phyloP scores from a whole-genome alignment of 768 basidiomycete genomes.

The Cyclocybe cylindracea region DNA sequence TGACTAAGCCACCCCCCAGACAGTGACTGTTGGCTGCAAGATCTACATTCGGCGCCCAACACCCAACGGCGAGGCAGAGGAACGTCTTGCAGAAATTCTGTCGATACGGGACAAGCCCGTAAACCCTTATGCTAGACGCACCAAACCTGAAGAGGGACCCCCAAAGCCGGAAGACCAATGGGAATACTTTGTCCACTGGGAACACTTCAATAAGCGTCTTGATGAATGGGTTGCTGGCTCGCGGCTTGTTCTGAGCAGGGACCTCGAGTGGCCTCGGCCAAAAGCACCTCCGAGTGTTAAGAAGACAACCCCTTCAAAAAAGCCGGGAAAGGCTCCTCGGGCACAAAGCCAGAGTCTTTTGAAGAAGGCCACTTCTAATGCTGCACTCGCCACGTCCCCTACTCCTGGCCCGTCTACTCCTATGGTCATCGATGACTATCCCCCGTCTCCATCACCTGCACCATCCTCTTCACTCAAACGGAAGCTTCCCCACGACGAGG shows the following conservation, averaged over 20 bases:
- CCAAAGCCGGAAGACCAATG: constrained; percentile 72
- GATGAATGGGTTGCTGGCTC: constrained; percentile 96
- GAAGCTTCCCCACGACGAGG: constrained; percentile 65
- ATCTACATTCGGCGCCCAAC: constrained; percentile 86
- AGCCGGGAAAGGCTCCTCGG: constrained; percentile 65
- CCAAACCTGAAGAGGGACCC: constrained; percentile 39
- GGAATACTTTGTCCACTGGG: constrained; percentile 99
- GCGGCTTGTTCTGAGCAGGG: constrained; percentile 78
- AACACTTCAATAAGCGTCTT: constrained; percentile 97
- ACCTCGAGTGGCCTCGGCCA: constrained; percentile 96
- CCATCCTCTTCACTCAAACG: constrained; percentile 61
- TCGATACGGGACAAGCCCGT: constrained; percentile 88
- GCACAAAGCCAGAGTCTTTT: constrained; percentile 47
- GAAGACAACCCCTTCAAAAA: constrained; percentile 53
- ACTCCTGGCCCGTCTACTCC: constrained; percentile 62
- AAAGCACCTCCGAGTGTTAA: constrained; percentile 58
- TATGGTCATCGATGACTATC: constrained; percentile 37
- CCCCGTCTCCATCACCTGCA: constrained; percentile 57
- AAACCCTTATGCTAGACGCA: constrained; percentile 56
- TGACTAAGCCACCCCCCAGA: constrained; percentile 44
- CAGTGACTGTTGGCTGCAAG: constrained; percentile 92
- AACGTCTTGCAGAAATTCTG: constrained; percentile 93
- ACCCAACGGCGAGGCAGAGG: constrained; percentile 74
- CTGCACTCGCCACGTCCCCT: constrained; percentile 57
- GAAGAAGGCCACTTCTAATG: constrained; percentile 71